phyloP scores from a whole-genome alignment of 306 rosid species.

The Ziziphus jujuba region DNA sequence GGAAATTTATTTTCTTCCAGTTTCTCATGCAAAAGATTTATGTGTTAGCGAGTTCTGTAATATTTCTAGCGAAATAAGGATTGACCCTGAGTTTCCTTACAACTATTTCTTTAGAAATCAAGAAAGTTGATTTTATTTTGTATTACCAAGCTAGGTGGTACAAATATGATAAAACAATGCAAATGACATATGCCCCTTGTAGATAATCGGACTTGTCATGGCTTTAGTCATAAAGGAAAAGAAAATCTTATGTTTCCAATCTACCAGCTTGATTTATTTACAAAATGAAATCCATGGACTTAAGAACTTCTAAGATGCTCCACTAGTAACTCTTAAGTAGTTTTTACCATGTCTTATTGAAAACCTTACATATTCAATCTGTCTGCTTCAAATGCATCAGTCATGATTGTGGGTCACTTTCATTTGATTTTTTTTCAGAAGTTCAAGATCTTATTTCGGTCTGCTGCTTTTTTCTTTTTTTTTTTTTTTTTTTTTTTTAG shows the following conservation, averaged over 20 bases:
- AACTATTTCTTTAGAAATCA: conserved; percentile 7
- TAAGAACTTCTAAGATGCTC: background rate
- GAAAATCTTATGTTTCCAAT: too few relatives aligned
- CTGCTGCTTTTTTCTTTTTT: too few relatives aligned
- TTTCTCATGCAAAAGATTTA: conserved; percentile 10
- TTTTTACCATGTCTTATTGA: background rate
- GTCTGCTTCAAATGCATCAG: too few relatives aligned
- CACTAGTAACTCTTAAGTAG: background rate
- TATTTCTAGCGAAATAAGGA: background rate
- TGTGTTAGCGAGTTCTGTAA: background rate
- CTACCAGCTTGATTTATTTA: background rate
- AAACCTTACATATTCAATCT: too few relatives aligned
- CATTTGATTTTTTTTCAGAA: conserved; percentile 10
- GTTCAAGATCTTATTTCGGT: conserved; percentile 25
- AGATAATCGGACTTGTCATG: too few relatives aligned
- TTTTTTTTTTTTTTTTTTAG: conserved; percentile 65
- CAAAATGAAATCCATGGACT: background rate
- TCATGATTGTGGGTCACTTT: background rate
- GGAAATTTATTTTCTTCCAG: conserved; percentile 6
- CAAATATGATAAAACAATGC: background rate
- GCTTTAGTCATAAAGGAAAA: too few relatives aligned
- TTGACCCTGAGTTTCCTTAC: background rate
- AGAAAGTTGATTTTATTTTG: background rate
- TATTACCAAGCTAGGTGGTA: background rate
- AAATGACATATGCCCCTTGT: background rate